These are phyloP conservation scores for Penicillium sclerotigenum DNA, from an alignment of 2,329 filamentous ascomycete species.

Conservation along the genomic window DNA sequence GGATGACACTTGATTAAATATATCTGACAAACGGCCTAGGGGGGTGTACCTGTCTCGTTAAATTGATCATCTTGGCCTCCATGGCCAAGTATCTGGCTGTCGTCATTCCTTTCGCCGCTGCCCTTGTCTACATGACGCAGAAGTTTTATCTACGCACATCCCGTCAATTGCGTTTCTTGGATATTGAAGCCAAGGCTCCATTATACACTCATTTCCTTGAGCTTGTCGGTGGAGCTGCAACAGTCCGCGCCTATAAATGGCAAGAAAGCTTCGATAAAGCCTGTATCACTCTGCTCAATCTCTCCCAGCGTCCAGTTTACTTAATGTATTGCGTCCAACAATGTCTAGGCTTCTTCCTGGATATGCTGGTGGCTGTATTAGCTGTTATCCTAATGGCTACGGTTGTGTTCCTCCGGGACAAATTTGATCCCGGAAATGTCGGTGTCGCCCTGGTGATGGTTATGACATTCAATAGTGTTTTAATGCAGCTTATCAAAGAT, in stretches of 20 bases:
- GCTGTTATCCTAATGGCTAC: not conserved
- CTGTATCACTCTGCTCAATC: not conserved
- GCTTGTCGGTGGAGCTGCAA: not conserved
- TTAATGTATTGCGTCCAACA: not conserved
- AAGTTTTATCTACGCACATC: not conserved
- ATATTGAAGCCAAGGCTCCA: not conserved
- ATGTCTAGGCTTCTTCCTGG: not conserved
- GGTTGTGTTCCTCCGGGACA: not conserved
- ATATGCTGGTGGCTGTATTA: not conserved
- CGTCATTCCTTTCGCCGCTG: not conserved
- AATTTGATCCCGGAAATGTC: not conserved
- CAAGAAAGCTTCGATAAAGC: not conserved
- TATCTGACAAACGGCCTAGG: not conserved
- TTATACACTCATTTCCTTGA: not conserved
- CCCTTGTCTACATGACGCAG: not conserved
- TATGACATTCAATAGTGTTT: not conserved
- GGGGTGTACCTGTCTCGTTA: not conserved
- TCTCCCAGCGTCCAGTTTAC: not conserved
- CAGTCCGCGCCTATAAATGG: not conserved
- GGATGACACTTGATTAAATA: not conserved
- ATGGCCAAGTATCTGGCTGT: not conserved
- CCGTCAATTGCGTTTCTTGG: not conserved
- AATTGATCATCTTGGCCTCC: not conserved
- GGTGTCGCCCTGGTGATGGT: not conserved
- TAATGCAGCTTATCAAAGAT: not conserved